phyloP scores from a whole-genome alignment of 257 asterid genomes.

The Solanum ossicruentum region DNA sequence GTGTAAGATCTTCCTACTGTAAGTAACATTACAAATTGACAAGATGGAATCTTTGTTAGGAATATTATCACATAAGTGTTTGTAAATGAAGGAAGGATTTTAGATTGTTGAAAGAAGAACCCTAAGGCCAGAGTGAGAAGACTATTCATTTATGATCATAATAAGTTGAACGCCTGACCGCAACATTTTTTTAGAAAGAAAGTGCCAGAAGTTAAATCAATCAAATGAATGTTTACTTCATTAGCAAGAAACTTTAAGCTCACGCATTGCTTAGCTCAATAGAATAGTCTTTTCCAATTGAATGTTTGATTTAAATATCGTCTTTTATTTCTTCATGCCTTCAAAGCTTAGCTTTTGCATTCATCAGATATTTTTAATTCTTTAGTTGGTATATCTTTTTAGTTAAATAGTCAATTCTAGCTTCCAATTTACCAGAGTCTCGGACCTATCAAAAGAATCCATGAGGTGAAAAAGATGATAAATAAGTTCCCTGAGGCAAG shows the following conservation, averaged over 20 bases:
- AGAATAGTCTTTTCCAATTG: neutral
- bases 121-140: neutral
- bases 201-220: neutral
- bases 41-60: neutral
- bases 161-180: neutral
- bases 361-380: neutral
- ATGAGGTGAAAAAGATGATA: neutral
- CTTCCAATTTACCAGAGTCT: neutral
- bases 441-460: neutral
- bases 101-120: no score
- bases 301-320: neutral
- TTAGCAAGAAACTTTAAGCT: neutral
- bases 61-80: no score
- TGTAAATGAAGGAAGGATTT: no score
- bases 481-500: neutral
- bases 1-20: neutral
- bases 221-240: neutral
- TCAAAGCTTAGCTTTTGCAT: neutral
- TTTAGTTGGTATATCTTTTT: neutral
- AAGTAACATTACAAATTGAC: neutral
- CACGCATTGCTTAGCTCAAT: neutral
- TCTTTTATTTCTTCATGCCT: neutral
- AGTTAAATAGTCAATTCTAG: neutral
- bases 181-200: neutral
- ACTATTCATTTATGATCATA: neutral